phyloP scores from a whole-genome alignment of 345 rosid genomes.

The Sapria himalayana region DNA sequence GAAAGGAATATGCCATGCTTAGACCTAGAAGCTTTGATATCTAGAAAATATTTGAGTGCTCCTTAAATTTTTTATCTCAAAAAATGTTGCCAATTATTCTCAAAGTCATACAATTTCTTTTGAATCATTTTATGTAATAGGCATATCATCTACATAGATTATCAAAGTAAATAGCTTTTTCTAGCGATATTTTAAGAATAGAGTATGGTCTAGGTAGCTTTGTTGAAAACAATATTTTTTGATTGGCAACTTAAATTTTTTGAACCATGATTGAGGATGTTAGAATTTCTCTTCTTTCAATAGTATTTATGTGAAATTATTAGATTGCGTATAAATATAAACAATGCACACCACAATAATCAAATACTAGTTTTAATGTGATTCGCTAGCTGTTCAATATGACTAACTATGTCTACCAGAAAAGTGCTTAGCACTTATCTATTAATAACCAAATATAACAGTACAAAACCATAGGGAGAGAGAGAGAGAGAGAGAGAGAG shows the following conservation, averaged over 20 bases:
- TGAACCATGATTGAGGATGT: neutral
- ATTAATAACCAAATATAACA: too few relatives aligned
- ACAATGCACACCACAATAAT: too few relatives aligned
- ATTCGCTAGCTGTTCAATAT: too few relatives aligned
- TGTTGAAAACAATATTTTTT: constrained; percentile 1
- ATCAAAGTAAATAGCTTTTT: neutral
- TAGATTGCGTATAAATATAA: too few relatives aligned
- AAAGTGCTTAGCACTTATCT: too few relatives aligned
- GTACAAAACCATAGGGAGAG: too few relatives aligned
- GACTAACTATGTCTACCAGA: too few relatives aligned
- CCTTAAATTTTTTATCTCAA: constrained; percentile 1
- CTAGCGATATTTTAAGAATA: neutral
- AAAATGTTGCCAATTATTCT: neutral
- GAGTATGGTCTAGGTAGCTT: neutral
- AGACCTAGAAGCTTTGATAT: neutral
- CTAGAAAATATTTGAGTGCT: neutral
- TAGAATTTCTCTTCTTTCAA: too few relatives aligned
- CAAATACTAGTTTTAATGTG: too few relatives aligned
- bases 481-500: too few relatives aligned
- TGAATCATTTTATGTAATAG: neutral
- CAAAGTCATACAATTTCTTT: neutral
- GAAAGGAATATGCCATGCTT: constrained; percentile 1
- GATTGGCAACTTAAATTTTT: neutral
- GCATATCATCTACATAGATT: constrained; percentile 5
- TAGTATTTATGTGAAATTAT: too few relatives aligned